Conservation (phyloP, 2,329 filamentous ascomycete species). For the Leptographium procerum region DNA sequence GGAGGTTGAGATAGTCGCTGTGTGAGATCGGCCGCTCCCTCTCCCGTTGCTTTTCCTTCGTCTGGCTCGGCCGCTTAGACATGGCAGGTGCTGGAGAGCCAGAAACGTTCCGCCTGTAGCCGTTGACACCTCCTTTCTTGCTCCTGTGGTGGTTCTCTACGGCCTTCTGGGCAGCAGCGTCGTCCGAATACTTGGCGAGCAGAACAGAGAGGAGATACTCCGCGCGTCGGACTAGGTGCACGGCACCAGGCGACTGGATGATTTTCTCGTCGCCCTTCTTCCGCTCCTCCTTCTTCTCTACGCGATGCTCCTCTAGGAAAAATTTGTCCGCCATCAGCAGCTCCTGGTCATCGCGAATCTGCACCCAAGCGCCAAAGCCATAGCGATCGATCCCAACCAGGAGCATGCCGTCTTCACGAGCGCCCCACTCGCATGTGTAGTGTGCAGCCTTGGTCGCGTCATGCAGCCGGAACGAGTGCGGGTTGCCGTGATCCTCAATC, state of each 20-base stretch:
- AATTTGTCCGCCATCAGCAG: constrained; percentile 82
- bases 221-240: constrained; percentile 86
- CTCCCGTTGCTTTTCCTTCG: constrained; percentile 33
- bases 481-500: constrained; percentile 55
- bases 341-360: constrained; percentile 84
- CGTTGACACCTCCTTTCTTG: constrained; percentile 65
- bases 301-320: constrained; percentile 94
- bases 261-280: constrained; percentile 66
- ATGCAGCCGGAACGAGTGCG: constrained; percentile 69
- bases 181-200: constrained; percentile 70
- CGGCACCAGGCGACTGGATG: constrained; percentile 89
- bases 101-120: constrained; percentile 47
- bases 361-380: constrained; percentile 89
- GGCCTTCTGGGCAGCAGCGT: constrained; percentile 62
- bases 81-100: constrained; percentile 54
- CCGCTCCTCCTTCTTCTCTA: constrained; percentile 92
- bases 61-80: constrained; percentile 34
- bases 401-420: constrained; percentile 93
- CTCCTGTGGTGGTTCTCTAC: constrained; percentile 92
- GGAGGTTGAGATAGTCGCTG: constrained; percentile 15
- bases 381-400: constrained; percentile 86
- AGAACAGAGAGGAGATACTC: constrained; percentile 95
- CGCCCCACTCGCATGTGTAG: constrained; percentile 86
- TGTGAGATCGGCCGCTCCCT: constrained; percentile 28
- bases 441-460: constrained; percentile 88